Conservation (phyloP, 805 yeast genomes). For the Candida chilensis region DNA sequence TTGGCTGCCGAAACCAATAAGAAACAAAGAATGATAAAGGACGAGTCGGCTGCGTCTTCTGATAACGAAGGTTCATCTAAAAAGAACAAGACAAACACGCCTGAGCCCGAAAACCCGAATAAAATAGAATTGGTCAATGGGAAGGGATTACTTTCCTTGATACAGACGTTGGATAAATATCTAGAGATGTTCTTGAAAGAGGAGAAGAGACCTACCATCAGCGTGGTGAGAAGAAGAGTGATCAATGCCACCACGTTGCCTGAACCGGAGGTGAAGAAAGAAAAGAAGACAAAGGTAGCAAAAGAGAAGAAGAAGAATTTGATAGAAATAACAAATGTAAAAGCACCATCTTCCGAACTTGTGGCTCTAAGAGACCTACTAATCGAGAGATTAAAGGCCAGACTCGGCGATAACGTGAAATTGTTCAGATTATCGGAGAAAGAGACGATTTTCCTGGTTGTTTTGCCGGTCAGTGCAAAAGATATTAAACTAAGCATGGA, state of each 20-base stretch:
- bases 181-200: slow-evolving; percentile 50
- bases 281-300: no score
- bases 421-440: not conserved
- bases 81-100: slow-evolving; percentile 8
- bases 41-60: not conserved
- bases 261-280: no score
- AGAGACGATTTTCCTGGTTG: not conserved
- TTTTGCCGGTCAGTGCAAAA: not conserved
- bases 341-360: no score
- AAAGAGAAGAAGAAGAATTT: no score
- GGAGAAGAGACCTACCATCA: slow-evolving; percentile 54
- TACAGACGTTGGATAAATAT: slow-evolving; percentile 45
- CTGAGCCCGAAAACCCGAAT: slow-evolving; percentile 9
- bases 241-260: no score
- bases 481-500: not conserved
- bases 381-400: not conserved
- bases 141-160: slow-evolving; percentile 42
- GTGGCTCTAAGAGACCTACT: not conserved
- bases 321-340: no score
- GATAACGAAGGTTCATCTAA: no score
- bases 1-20: slow-evolving; percentile 8
- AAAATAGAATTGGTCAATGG: slow-evolving; percentile 29
- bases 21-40: slow-evolving; percentile 2
- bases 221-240: no score
- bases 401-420: not conserved